phyloP scores from a whole-genome alignment of 805 yeast genomes.

The Candida glaebosa region DNA sequence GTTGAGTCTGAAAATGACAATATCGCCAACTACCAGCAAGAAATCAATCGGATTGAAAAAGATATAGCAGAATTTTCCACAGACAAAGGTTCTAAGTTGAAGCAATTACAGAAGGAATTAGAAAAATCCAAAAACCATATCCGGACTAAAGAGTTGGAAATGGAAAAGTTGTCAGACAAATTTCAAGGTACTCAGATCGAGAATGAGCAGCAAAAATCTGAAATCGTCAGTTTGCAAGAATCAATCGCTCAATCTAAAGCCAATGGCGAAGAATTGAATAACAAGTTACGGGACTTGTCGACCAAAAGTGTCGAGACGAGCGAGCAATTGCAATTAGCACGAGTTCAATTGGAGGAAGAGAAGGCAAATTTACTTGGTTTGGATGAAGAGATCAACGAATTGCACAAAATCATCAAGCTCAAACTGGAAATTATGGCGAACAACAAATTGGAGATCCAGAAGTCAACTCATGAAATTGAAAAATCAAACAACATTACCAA shows the following conservation, averaged over 20 bases:
- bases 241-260: constrained; percentile 33
- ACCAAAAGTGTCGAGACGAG: constrained; percentile 22
- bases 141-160: constrained; percentile 33
- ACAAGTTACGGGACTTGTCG: constrained; percentile 18
- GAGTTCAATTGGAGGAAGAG: constrained; percentile 47
- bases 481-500: constrained; percentile 39
- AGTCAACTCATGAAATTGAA: constrained; percentile 53
- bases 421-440: constrained; percentile 46
- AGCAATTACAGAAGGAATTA: constrained; percentile 56
- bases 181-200: constrained; percentile 68
- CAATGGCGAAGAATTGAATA: constrained; percentile 28
- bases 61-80: constrained; percentile 80
- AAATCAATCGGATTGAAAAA: constrained; percentile 53
- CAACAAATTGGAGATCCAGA: constrained; percentile 50
- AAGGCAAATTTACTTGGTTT: constrained; percentile 59
- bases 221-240: constrained; percentile 45
- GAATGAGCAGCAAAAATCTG: constrained; percentile 62
- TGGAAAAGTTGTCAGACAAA: constrained; percentile 46
- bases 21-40: constrained; percentile 31
- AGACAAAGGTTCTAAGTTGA: constrained; percentile 79
- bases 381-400: constrained; percentile 71
- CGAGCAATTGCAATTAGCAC: constrained; percentile 16
- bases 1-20: constrained; percentile 34
- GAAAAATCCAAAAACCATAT: constrained; percentile 29
- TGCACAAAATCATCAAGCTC: constrained; percentile 42